Conservation (phyloP, 805 yeast species). For the Scheffersomyces amazonensis region DNA sequence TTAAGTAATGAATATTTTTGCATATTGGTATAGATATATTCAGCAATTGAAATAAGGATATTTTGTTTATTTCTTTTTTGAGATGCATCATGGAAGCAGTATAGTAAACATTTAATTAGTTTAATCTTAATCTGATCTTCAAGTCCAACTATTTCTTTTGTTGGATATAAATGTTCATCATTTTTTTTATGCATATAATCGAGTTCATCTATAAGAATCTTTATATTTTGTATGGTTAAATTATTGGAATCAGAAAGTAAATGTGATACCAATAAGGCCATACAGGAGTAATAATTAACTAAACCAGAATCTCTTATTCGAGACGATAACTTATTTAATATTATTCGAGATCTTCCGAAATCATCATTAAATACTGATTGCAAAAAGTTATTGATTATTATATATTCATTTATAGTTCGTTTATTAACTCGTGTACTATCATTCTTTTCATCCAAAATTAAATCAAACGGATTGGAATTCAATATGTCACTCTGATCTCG, state of each 20-base stretch:
- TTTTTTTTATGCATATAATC: background rate
- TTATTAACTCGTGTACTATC: too few relatives aligned
- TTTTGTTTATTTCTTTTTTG: background rate
- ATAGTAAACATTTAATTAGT: conserved; percentile 1
- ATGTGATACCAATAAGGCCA: conserved; percentile 9
- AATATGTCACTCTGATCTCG: too few relatives aligned
- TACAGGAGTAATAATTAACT: conserved; percentile 12
- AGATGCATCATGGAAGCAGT: background rate
- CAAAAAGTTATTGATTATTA: conserved; percentile 9
- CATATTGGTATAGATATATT: conserved; percentile 5
- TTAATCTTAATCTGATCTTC: conserved; percentile 1
- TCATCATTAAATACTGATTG: conserved; percentile 12
- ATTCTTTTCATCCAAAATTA: too few relatives aligned
- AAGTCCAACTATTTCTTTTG: background rate
- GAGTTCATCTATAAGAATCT: conserved; percentile 9
- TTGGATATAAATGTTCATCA: background rate
- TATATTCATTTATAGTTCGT: background rate
- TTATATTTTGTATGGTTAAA: conserved; percentile 8
- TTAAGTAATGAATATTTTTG: too few relatives aligned
- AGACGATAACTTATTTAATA: conserved; percentile 5
- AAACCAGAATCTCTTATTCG: conserved; percentile 2
- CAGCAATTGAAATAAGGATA: conserved; percentile 3
- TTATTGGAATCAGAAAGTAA: background rate
- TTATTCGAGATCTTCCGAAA: conserved; percentile 7
- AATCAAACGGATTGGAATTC: too few relatives aligned